These are phyloP conservation scores for Rubus idaeus DNA, from an alignment of 306 rosid genomes.

Conservation along the genomic window DNA sequence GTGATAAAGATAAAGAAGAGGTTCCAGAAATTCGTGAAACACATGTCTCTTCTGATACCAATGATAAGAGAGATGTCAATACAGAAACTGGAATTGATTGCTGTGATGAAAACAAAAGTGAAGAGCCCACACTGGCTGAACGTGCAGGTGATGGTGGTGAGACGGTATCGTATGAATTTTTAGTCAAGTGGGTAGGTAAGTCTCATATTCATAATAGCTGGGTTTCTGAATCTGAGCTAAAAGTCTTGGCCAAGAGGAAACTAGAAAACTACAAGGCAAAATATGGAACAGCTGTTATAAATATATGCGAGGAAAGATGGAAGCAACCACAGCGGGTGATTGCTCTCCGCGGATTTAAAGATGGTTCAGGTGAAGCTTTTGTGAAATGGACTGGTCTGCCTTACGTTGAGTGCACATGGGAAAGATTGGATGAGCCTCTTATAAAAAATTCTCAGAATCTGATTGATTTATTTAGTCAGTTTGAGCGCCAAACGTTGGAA, in stretches of 20 bases:
- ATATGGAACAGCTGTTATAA: conserved; percentile 76
- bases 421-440: conserved; percentile 78
- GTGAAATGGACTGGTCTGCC: conserved; percentile 92
- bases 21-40: conserved; percentile 47
- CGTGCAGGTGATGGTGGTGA: conserved; percentile 47
- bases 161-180: conserved; percentile 55
- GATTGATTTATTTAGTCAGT: conserved; percentile 54
- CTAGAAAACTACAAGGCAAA: conserved; percentile 96
- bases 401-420: conserved; percentile 98
- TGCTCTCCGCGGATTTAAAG: conserved; percentile 58
- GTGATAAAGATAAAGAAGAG: conserved; percentile 34
- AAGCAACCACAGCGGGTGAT: conserved; percentile 90
- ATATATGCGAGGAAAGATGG: conserved; percentile 93
- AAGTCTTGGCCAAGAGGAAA: conserved; percentile 92
- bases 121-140: conserved; percentile 49
- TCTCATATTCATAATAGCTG: conserved; percentile 91
- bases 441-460: conserved; percentile 59
- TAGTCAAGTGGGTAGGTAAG: conserved; percentile 95
- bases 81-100: conserved; percentile 40
- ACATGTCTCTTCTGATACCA: conserved; percentile 43
- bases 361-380: conserved; percentile 66
- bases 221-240: conserved; percentile 90
- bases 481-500: conserved; percentile 64
- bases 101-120: conserved; percentile 49
- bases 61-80: conserved; percentile 40